These are phyloP conservation scores for Agaricus sinodeliciosus DNA, from an alignment of 768 basidiomycete genomes.

Conservation along the genomic window DNA sequence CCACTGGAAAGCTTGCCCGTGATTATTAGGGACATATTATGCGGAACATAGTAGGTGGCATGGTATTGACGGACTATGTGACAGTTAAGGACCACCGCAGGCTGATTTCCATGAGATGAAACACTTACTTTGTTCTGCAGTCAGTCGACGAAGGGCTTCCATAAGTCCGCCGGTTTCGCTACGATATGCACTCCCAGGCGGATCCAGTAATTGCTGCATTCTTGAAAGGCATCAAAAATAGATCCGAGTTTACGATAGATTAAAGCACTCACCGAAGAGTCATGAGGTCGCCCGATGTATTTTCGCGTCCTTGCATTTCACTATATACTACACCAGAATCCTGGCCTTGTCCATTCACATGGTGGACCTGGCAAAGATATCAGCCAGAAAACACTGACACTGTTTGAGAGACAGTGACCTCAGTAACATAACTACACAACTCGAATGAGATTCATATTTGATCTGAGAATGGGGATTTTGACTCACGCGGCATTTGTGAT, in stretches of 20 bases:
- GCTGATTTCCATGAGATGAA: background rate
- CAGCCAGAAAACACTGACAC: constrained; percentile 1
- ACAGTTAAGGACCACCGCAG: background rate
- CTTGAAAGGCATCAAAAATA: constrained; percentile 29
- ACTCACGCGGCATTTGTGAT: constrained; percentile 81
- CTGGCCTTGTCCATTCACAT: constrained; percentile 85
- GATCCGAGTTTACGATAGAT: constrained; percentile 7
- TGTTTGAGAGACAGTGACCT: constrained; percentile 28
- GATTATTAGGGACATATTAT: constrained; percentile 87
- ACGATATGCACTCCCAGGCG: constrained; percentile 78
- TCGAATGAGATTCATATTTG: background rate
- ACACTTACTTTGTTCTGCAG: constrained; percentile 77
- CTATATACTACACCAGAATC: constrained; percentile 96
- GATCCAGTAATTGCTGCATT: constrained; percentile 75
- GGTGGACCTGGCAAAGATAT: constrained; percentile 62
- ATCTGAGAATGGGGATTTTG: background rate
- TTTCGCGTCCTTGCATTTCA: constrained; percentile 96
- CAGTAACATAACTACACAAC: constrained; percentile 43
- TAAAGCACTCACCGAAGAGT: constrained; percentile 53
- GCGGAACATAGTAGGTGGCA: constrained; percentile 82
- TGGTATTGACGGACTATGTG: constrained; percentile 86
- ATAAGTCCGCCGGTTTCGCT: constrained; percentile 97
- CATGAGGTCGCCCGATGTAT: constrained; percentile 89
- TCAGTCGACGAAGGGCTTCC: constrained; percentile 81
- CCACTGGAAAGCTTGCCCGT: constrained; percentile 80